A percentile compares a stretch with the other conserved stretches of the same genome.
Conservation (phyloP, 306 rosid genomes). For the Amphicarpaea edgeworthii region DNA sequence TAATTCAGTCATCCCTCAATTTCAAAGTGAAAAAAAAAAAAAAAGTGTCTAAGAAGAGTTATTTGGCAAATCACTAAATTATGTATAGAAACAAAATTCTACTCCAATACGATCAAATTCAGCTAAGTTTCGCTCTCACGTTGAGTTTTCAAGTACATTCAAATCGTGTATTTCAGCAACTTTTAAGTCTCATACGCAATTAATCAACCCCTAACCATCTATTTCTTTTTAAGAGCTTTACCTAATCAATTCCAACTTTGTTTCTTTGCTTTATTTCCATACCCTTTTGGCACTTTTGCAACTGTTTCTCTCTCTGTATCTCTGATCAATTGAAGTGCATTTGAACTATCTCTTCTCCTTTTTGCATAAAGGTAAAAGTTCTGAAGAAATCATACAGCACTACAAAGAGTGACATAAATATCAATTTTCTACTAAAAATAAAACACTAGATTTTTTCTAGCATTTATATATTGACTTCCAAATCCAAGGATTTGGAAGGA, state of each 20-base stretch:
- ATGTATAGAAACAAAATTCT: constrained; percentile 40
- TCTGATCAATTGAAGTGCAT: constrained; percentile 14
- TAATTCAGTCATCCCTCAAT: constrained; percentile 21
- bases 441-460: constrained; percentile 17
- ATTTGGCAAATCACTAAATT: constrained; percentile 28
- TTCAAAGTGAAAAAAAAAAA: constrained; percentile 1
- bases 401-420: constrained; percentile 8
- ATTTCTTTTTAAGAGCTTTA: constrained; percentile 7
- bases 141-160: constrained; percentile 46
- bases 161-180: constrained; percentile 36
- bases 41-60: not conserved
- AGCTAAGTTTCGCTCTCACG: constrained; percentile 37
- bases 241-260: constrained; percentile 18
- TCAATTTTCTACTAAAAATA: constrained; percentile 31
- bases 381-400: constrained; percentile 23
- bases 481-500: constrained; percentile 24
- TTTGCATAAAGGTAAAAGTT: constrained; percentile 13
- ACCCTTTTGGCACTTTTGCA: no score
- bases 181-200: constrained; percentile 32
- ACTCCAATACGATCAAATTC: constrained; percentile 25
- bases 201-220: constrained; percentile 39
- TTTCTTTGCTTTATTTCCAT: constrained; percentile 13
- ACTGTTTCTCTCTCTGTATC: no score
- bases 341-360: not conserved
- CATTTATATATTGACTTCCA: constrained; percentile 33